These are phyloP conservation scores for Hypericum perforatum DNA, from an alignment of 345 rosid species.

Conservation along the genomic window DNA sequence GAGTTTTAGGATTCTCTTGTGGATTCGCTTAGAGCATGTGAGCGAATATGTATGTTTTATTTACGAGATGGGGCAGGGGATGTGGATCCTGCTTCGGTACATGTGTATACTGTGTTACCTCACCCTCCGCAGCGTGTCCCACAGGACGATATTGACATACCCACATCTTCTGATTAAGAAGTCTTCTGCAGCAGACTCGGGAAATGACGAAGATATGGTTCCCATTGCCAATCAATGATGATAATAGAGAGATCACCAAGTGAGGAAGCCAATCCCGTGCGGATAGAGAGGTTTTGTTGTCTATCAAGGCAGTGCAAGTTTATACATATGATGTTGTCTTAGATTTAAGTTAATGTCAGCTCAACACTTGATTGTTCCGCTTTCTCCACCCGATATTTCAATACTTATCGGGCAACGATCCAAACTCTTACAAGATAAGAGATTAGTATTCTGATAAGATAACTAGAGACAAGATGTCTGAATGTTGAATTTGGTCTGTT, in stretches of 20 bases:
- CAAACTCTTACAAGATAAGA: no score
- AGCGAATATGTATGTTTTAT: conserved; percentile 82
- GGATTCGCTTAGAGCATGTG: conserved; percentile 66
- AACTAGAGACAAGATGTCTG: no score
- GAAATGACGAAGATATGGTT: conserved; percentile 35
- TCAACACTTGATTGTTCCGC: no score
- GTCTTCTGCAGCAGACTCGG: conserved; percentile 34
- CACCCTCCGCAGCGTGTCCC: conserved; percentile 87
- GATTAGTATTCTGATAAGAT: no score
- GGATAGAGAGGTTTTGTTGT: neutral
- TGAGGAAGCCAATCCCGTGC: neutral
- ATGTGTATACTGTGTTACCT: conserved; percentile 53
- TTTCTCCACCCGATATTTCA: no score
- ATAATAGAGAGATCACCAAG: neutral
- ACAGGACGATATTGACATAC: conserved; percentile 67
- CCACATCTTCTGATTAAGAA: conserved; percentile 68
- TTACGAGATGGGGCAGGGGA: conserved; percentile 69
- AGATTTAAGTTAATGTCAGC: no score
- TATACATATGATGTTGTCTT: no score
- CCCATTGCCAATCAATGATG: conserved; percentile 43
- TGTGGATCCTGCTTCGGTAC: conserved; percentile 52
- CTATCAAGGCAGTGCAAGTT: neutral
- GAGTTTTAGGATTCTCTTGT: conserved; percentile 67
- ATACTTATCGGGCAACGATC: no score
- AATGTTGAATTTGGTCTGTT: no score